These are phyloP conservation scores for Pseudopyricularia javanii DNA, from an alignment of 2,329 filamentous ascomycete species.

Conservation along the genomic window DNA sequence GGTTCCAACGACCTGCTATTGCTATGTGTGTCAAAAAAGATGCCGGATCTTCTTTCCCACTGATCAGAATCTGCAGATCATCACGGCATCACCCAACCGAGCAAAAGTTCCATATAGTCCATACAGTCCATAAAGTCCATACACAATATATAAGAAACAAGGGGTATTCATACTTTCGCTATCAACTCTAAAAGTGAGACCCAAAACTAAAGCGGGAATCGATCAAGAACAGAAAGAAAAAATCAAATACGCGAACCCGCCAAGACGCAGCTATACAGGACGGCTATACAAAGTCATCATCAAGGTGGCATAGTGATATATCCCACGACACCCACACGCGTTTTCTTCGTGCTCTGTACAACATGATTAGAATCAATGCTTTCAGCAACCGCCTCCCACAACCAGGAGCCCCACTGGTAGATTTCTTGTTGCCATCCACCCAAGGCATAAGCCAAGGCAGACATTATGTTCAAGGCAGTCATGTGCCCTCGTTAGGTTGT, in stretches of 20 bases:
- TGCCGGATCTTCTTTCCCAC: too few species aligned
- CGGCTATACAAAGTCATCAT: conserved; percentile 2
- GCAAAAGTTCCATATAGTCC: neutral
- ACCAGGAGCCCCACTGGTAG: neutral
- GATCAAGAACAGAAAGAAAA: conserved; percentile 2
- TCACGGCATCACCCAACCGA: too few species aligned
- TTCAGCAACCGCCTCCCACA: neutral
- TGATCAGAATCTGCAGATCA: too few species aligned
- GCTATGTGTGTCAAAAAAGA: too few species aligned
- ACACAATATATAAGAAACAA: neutral
- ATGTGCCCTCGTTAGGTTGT: neutral
- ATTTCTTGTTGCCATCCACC: neutral
- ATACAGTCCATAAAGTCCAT: neutral
- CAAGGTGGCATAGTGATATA: neutral
- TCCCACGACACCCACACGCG: neutral
- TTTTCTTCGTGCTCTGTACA: neutral
- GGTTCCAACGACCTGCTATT: too few species aligned
- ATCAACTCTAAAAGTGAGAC: conserved; percentile 3
- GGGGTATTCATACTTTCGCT: conserved; percentile 3
- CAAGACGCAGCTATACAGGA: neutral
- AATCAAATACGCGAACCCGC: neutral
- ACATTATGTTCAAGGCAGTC: neutral
- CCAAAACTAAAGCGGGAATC: neutral
- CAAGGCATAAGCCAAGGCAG: neutral
- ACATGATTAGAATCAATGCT: neutral